Base-by-base conservation (phyloP, 2,329 filamentous ascomycete genomes). In the Monascus ruber region DNA sequence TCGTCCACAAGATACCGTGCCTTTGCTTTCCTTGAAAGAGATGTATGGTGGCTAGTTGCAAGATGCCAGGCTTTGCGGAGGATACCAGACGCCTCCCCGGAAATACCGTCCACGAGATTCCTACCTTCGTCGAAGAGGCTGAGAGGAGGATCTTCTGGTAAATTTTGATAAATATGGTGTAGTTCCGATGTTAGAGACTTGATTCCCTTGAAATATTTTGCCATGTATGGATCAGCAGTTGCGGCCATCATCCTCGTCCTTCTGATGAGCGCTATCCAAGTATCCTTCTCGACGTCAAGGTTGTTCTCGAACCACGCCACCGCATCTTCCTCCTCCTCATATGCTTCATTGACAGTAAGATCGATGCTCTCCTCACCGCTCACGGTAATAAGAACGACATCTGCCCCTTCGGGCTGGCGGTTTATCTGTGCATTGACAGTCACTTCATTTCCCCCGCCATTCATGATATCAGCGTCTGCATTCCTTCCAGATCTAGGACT, bases 181-280 rank as follows among this genome's bases (percentile, higher is more conserved):
- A 46, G 39, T 6, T 35, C 31, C 1, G 27, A 34, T 5, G 45
- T 37, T 10, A 41, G 11, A 25, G 32, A 31, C 3, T 34, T 31
- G 1, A 50, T 40, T 6, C 39, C 34, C 6, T 35, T 8, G 5
- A 48, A 44, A 5, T 39, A 11, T 4, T 35, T 24, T 1, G 24
- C 10, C 6, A 27, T 24, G 8, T 33, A 26, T 25, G 33, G 27
- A 4, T 31, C 37, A 25, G 26, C 26, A 17, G 7, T 34, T 31
- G 34, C 10, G 25, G 36, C 38, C 34, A 46, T 37, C 6, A 24
- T 25, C 24, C 31, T 40, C 8, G 44, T 42, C 10, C 35, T 38
- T 4, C 33, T 24, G 24, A 46, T 36, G 25, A 55, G 25, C 4
- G 7, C 17, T 34, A 4, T 45, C 36, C 57, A 56, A 60, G 17